Percentiles rank a stretch among this genome's conserved stretches.
Conservation (phyloP, 371 early-diverging fungal genomes). For the Saksenaea oblongispora region DNA sequence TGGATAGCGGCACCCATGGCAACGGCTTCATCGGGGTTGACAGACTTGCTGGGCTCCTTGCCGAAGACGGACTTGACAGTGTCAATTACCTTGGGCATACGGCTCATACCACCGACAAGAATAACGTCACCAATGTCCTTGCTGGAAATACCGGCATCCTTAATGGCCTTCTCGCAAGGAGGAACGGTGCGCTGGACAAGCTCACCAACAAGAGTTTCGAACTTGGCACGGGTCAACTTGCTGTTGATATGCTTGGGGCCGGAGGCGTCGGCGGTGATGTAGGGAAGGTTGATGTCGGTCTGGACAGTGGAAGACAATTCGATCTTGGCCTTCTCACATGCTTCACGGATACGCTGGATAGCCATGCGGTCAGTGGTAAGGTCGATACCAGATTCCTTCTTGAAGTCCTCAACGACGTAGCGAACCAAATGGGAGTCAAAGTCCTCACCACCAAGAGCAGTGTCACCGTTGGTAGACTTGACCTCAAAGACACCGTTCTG, state of each 20-base stretch:
- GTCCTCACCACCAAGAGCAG: constrained; percentile 99
- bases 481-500: constrained; percentile 99
- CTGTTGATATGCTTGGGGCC: constrained; percentile 97
- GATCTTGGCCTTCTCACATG: constrained; percentile 98
- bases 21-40: constrained; percentile 99
- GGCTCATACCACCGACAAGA: constrained; percentile 99
- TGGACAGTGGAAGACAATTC: constrained; percentile 92
- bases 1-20: constrained; percentile 99
- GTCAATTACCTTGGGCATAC: constrained; percentile 97
- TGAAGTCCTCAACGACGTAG: constrained; percentile 84
- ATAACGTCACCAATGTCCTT: constrained; percentile 95
- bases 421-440: constrained; percentile 91
- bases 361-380: constrained; percentile 87
- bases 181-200: constrained; percentile 89
- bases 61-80: constrained; percentile 91
- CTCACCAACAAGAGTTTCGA: constrained; percentile 82
- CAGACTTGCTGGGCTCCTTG: constrained; percentile 88
- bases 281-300: constrained; percentile 96
- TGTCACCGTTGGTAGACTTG: constrained; percentile 96
- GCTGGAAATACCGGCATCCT: constrained; percentile 89
- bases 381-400: constrained; percentile 76
- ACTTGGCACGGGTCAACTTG: constrained; percentile 89
- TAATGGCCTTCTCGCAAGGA: constrained; percentile 96
- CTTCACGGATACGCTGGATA: constrained; percentile 94
- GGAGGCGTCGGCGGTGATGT: constrained; percentile 89